Evolutionary conservation across 257 asterid genomes (phyloP).

Genomic region (Penstemon barbatus): DNA sequence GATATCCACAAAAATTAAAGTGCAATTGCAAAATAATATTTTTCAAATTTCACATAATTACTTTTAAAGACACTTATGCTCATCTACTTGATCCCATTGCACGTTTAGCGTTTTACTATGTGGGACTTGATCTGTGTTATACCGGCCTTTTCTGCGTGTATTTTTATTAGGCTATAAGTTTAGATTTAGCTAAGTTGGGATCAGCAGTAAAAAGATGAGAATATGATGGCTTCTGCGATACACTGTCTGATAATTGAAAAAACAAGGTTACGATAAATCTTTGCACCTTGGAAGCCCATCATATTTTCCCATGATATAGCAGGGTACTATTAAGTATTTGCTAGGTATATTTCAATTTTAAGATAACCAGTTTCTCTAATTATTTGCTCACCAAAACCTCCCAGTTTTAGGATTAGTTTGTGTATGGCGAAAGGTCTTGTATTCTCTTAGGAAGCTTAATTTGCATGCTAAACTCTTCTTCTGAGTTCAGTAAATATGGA

Average conservation of each 20-base stretch:
- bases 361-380: background rate
- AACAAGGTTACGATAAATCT: background rate
- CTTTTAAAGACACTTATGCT: background rate
- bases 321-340: background rate
- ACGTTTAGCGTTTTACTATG: background rate
- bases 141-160: too few species aligned
- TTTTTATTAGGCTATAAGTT: background rate
- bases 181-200: background rate
- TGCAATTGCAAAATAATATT: too few species aligned
- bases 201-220: background rate
- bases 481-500: constrained; percentile 3
- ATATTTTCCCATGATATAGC: background rate
- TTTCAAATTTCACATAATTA: background rate
- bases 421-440: background rate
- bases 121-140: background rate
- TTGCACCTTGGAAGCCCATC: background rate
- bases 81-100: constrained; percentile 3
- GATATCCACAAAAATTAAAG: background rate
- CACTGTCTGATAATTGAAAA: background rate
- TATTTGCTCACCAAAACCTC: constrained; percentile 3
- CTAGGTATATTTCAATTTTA: background rate
- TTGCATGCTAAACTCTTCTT: constrained; percentile 16
- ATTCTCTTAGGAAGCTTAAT: background rate
- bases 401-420: background rate
- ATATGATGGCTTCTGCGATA: background rate